A percentile compares a stretch with the other conserved stretches of the same genome.
Conservation (phyloP, 2,329 filamentous ascomycete species). For the Pseudogymnoascus sp. region DNA sequence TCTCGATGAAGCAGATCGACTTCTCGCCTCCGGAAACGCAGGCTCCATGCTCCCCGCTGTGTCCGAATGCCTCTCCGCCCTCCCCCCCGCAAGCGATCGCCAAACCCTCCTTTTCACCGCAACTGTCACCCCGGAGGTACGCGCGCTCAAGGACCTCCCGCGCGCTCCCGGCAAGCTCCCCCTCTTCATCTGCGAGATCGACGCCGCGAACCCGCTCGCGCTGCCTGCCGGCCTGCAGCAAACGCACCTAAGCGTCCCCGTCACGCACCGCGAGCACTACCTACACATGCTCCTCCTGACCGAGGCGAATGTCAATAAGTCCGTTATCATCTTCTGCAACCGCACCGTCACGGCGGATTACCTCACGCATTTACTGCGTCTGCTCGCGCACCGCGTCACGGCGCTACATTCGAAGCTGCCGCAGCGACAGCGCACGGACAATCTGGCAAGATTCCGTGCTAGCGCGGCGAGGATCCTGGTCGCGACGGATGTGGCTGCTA, state of each 20-base stretch:
- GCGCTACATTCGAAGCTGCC: constrained; percentile 81
- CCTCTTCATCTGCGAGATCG: constrained; percentile 84
- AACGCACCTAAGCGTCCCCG: constrained; percentile 78
- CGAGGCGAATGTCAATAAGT: constrained; percentile 64
- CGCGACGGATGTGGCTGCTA: constrained; percentile 88
- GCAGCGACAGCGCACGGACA: constrained; percentile 77
- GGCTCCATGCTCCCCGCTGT: constrained; percentile 95
- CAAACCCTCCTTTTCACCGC: constrained; percentile 95
- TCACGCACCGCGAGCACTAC: constrained; percentile 92
- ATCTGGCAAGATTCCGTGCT: constrained; percentile 86
- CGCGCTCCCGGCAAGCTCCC: constrained; percentile 61
- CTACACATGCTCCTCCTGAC: constrained; percentile 84
- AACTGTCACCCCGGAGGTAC: constrained; percentile 87
- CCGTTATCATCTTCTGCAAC: constrained; percentile 91
- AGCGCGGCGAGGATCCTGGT: constrained; percentile 82
- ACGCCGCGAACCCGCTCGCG: constrained; percentile 60
- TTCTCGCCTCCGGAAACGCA: constrained; percentile 63
- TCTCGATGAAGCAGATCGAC: constrained; percentile 88
- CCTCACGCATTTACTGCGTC: constrained; percentile 77
- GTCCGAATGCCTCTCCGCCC: constrained; percentile 73
- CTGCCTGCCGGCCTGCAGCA: constrained; percentile 77
- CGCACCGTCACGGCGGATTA: constrained; percentile 81
- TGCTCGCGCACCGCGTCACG: constrained; percentile 84
- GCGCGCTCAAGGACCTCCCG: constrained; percentile 73
- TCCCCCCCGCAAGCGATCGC: constrained; percentile 71